Evolutionary conservation across 768 basidiomycete genomes (phyloP).

Genomic region (Suillus subaureus): DNA sequence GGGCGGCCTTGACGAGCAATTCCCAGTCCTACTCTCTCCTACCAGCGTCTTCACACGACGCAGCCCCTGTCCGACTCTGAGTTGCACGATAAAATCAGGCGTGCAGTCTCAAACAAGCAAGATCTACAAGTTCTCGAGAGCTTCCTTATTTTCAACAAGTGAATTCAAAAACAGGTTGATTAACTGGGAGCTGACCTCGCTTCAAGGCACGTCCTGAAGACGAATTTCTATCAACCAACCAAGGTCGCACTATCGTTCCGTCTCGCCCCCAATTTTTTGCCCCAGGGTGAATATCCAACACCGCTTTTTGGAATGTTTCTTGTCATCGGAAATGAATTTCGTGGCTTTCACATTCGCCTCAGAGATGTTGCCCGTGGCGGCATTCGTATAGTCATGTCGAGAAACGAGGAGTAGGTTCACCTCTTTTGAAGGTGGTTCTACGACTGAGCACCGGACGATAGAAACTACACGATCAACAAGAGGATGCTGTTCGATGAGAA

Average conservation of each 20-base stretch:
- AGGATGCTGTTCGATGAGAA: slow-evolving; percentile 96
- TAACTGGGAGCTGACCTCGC: slow-evolving; percentile 9
- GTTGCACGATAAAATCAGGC: slow-evolving; percentile 83
- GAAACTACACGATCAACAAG: slow-evolving; percentile 96
- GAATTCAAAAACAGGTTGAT: neutral
- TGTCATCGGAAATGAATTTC: slow-evolving; percentile 90
- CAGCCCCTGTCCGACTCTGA: slow-evolving; percentile 85
- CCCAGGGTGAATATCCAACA: slow-evolving; percentile 92
- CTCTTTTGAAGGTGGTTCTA: neutral
- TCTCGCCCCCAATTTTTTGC: slow-evolving; percentile 88
- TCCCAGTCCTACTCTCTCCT: slow-evolving; percentile 88
- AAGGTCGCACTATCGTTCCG: slow-evolving; percentile 98
- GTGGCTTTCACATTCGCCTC: slow-evolving; percentile 95
- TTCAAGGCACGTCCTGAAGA: slow-evolving; percentile 83
- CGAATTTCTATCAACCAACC: slow-evolving; percentile 98
- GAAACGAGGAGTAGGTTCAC: slow-evolving; percentile 79
- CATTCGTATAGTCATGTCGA: slow-evolving; percentile 91
- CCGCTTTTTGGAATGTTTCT: slow-evolving; percentile 95
- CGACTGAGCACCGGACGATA: slow-evolving; percentile 26
- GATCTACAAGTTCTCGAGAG: slow-evolving; percentile 93
- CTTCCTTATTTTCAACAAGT: slow-evolving; percentile 97
- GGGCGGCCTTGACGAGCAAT: neutral
- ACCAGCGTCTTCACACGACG: slow-evolving; percentile 88
- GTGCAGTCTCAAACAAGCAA: slow-evolving; percentile 84
- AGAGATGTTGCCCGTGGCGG: slow-evolving; percentile 97